phyloP scores from a whole-genome alignment of 345 rosid species.

The Geranium rotundifolium region DNA sequence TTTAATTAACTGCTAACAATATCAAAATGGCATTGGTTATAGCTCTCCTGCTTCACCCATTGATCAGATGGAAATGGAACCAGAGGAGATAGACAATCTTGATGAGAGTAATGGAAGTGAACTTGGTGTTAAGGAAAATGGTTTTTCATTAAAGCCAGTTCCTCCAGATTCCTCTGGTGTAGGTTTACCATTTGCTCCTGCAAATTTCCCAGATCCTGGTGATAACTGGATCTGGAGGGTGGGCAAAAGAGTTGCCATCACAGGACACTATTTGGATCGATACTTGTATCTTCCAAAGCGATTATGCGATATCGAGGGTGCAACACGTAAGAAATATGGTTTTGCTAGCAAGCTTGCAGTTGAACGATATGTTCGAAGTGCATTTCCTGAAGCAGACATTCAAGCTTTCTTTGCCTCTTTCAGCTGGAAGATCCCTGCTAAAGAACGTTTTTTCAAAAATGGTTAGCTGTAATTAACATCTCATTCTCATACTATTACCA shows the following conservation, averaged over 20 bases:
- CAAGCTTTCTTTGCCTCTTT: conserved; percentile 55
- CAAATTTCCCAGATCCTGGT: conserved; percentile 62
- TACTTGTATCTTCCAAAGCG: conserved; percentile 58
- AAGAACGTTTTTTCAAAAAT: conserved; percentile 12
- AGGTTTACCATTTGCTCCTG: conserved; percentile 86
- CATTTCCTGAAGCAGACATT: conserved; percentile 51
- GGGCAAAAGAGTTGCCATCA: conserved; percentile 43
- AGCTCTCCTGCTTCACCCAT: background rate
- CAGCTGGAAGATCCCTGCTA: conserved; percentile 58
- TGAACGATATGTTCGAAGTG: conserved; percentile 24
- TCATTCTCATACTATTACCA: background rate
- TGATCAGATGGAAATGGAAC: conserved; percentile 13
- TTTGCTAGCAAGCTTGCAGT: conserved; percentile 55
- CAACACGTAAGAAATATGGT: conserved; percentile 11
- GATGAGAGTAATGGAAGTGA: conserved; percentile 20
- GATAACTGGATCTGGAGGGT: conserved; percentile 86
- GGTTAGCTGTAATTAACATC: conserved; percentile 27
- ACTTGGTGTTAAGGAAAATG: conserved; percentile 17
- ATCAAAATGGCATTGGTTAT: background rate
- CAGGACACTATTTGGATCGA: conserved; percentile 49
- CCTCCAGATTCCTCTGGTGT: conserved; percentile 36
- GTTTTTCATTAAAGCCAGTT: conserved; percentile 27
- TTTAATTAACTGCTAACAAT: background rate
- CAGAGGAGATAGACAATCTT: conserved; percentile 20
- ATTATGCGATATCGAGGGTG: conserved; percentile 14